Conservation (phyloP, 2,329 filamentous ascomycete species). For the Paraconiothyrium sp. region DNA sequence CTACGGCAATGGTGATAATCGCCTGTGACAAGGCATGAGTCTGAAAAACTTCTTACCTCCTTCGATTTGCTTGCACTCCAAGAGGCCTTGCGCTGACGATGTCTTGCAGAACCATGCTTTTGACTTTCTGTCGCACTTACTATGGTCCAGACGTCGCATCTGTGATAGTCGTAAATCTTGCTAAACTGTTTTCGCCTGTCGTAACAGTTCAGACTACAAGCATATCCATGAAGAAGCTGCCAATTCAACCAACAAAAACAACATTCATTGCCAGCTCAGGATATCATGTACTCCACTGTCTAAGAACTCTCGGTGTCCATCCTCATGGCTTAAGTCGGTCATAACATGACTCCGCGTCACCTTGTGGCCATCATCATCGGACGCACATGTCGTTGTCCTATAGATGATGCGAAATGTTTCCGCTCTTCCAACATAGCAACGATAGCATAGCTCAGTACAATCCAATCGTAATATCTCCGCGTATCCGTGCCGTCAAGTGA, state of each 20-base stretch:
- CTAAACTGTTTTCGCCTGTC: neutral
- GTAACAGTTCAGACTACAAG: neutral
- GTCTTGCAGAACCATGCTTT: neutral
- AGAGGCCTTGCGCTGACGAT: neutral
- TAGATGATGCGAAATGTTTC: neutral
- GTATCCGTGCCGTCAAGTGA: conserved; percentile 67
- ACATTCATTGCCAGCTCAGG: conserved; percentile 24
- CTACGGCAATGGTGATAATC: conserved; percentile 79
- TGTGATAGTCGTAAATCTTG: neutral
- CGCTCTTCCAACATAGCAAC: conserved; percentile 8
- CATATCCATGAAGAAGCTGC: neutral
- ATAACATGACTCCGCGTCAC: neutral
- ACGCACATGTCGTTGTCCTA: neutral
- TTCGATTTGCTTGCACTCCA: conserved; percentile 2
- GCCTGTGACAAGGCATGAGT: conserved; percentile 76
- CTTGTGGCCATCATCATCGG: neutral
- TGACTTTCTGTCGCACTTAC: neutral
- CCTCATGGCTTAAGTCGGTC: neutral
- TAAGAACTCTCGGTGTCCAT: conserved; percentile 8
- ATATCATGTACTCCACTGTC: conserved; percentile 22
- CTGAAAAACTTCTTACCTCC: conserved; percentile 34
- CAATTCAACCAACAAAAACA: conserved; percentile 18
- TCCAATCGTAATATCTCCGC: conserved; percentile 69
- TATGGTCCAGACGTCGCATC: neutral
- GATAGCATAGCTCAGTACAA: conserved; percentile 57